Evolutionary conservation across 768 basidiomycete genomes (phyloP), one percentile per base, ranked within the genome.

Genomic region (Boletellus sp.): DNA sequence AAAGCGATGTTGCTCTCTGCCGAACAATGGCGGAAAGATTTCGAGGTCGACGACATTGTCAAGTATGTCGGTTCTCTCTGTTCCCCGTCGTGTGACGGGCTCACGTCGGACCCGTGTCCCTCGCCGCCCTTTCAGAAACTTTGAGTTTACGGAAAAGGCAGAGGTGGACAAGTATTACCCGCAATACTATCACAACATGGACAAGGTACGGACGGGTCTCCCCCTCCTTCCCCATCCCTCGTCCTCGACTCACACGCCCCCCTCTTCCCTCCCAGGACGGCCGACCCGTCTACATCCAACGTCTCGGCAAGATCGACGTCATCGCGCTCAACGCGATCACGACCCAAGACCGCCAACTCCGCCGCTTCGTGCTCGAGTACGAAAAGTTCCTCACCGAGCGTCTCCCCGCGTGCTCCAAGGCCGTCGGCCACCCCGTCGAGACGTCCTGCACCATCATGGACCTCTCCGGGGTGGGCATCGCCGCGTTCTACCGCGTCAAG

Each of bases 401-500:
- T 35, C 78, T 93, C 38, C 90, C 93, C 37, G 87, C 90, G 5
- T 85, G 87, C 68, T 79, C 89, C 53, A 67, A 67, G 13, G 78
- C 78, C 2, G 71, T 75, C 33, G 94, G 93, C 1, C 87, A 94
- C 70, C 85, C 90, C 49, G 87, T 98, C 66, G 95, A 97, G 74
- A 98, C 95, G 11, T 89, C 83, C 46, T 98, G 95, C 83, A 97
- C 96, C 51, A 94, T 98, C 77, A 80, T 98, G 72, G 94, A 98
- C 69, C 83, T 99, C 56, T 67, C 82, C 20, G 74, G 75, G 58
- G 84, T 87, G 35, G 75, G 78, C 45, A 65, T 98, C 53, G 69
- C 78, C 54, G 83, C 82, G 65, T 98, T 97, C 66, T 94, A 86
- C 69, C 81, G 80, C 62, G 94, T 98, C 72, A 94, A 91, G 73